phyloP scores from a whole-genome alignment of 768 basidiomycete genomes.

The Pleurotus ostreatus region DNA sequence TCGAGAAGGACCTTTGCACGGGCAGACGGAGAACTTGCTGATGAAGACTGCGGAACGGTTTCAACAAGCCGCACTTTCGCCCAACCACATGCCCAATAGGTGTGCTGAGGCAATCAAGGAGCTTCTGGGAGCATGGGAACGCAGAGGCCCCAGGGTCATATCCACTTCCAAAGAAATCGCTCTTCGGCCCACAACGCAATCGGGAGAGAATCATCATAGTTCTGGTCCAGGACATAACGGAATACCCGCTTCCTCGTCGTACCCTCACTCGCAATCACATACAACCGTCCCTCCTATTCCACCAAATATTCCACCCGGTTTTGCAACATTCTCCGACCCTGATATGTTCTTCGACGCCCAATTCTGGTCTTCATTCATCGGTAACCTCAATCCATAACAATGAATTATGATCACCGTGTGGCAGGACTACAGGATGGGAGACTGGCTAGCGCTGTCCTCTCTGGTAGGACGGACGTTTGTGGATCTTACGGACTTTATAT shows the following conservation, averaged over 20 bases:
- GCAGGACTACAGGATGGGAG: too few relatives aligned
- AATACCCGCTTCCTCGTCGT: neutral
- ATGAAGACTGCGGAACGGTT: conserved; percentile 28
- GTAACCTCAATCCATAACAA: conserved; percentile 18
- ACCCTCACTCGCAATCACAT: neutral
- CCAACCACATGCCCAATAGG: conserved; percentile 35
- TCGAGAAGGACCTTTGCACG: conserved; percentile 27
- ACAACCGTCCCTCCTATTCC: neutral
- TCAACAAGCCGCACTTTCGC: conserved; percentile 27
- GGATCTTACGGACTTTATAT: neutral
- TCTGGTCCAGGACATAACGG: neutral
- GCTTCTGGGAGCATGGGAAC: conserved; percentile 23
- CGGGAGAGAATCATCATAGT: neutral
- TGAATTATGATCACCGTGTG: neutral
- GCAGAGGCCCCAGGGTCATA: conserved; percentile 14
- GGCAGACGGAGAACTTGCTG: conserved; percentile 34
- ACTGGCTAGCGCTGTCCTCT: too few relatives aligned
- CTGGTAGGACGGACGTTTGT: neutral
- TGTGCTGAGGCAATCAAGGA: conserved; percentile 38
- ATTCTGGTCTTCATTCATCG: conserved; percentile 41
- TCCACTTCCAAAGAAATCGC: neutral
- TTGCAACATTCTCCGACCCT: conserved; percentile 12
- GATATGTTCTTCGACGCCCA: conserved; percentile 38
- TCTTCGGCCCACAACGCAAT: neutral
- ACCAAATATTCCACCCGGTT: neutral